A percentile compares a stretch with the other conserved stretches of the same genome.
Evolutionary conservation across 306 rosid genomes (phyloP).

Genomic region (Vigna angularis): DNA sequence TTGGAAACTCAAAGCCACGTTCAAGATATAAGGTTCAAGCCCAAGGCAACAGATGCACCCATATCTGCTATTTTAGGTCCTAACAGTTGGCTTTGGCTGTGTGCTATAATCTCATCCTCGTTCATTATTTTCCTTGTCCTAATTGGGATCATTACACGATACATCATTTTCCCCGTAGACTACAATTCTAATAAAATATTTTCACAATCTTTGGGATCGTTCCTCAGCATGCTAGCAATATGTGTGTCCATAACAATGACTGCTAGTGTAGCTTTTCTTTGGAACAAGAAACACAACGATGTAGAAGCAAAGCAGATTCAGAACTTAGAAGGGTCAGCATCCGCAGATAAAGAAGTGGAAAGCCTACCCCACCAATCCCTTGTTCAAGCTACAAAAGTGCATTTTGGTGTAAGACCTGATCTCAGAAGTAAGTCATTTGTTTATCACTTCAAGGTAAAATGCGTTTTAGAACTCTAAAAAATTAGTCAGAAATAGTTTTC

Average conservation of each 20-base stretch:
- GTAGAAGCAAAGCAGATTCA: conserved; percentile 56
- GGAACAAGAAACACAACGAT: conserved; percentile 54
- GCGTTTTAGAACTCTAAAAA: background rate
- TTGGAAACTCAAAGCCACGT: conserved; percentile 19
- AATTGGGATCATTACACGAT: conserved; percentile 53
- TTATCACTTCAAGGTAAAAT: background rate
- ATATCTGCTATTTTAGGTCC: conserved; percentile 62
- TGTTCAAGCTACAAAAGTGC: conserved; percentile 56
- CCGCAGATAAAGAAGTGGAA: conserved; percentile 62
- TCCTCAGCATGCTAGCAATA: conserved; percentile 55
- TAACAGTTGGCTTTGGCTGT: conserved; percentile 74
- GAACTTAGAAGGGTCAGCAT: conserved; percentile 51
- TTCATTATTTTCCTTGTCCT: conserved; percentile 60
- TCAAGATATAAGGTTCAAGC: conserved; percentile 55
- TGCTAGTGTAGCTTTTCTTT: conserved; percentile 52
- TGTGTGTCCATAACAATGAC: conserved; percentile 54
- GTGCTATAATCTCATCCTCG: conserved; percentile 63
- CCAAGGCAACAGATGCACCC: conserved; percentile 54
- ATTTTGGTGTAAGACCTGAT: conserved; percentile 74
- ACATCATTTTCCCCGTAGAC: conserved; percentile 66
- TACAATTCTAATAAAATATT: conserved; percentile 55
- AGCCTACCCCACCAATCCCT: conserved; percentile 63
- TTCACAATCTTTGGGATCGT: conserved; percentile 45
- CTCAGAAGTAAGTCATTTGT: conserved; percentile 58
- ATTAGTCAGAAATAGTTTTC: no score